Percentiles rank a stretch among this genome's conserved stretches.
Conservation (phyloP, 495 filamentous ascomycete species). For the Podospora conica region DNA sequence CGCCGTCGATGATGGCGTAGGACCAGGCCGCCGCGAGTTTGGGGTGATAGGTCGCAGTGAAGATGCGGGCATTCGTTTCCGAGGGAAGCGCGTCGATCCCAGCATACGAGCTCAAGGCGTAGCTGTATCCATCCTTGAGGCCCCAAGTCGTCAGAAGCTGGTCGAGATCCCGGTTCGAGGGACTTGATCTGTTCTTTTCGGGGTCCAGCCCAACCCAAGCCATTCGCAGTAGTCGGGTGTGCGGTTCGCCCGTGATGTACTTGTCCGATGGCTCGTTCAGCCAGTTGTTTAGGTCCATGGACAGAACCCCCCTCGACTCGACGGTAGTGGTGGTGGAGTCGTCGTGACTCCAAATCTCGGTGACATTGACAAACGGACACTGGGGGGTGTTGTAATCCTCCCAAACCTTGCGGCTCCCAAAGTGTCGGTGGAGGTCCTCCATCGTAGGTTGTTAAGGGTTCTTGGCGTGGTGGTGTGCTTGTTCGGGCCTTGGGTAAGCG, state of each 20-base stretch:
- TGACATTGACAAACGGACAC: conserved; percentile 17
- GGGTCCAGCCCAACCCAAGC: conserved; percentile 20
- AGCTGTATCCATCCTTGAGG: conserved; percentile 15
- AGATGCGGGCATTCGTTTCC: background rate
- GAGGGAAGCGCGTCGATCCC: conserved; percentile 15
- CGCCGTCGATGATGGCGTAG: background rate
- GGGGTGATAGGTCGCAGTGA: conserved; percentile 24
- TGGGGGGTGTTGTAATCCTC: conserved; percentile 17
- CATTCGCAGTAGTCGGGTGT: conserved; percentile 13
- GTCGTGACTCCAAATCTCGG: conserved; percentile 20
- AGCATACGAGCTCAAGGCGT: conserved; percentile 21
- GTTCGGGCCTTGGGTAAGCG: background rate
- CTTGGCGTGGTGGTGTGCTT: background rate
- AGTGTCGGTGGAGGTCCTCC: conserved; percentile 21
- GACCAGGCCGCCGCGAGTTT: conserved; percentile 25
- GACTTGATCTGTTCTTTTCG: conserved; percentile 1
- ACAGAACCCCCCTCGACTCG: conserved; percentile 8
- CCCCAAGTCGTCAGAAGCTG: conserved; percentile 11
- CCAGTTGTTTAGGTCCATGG: conserved; percentile 20
- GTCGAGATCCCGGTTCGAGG: conserved; percentile 11
- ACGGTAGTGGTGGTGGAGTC: background rate
- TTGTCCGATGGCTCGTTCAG: conserved; percentile 15
- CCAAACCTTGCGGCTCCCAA: conserved; percentile 18
- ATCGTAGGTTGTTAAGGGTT: too few species aligned
- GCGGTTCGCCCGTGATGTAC: conserved; percentile 2